Base-by-base conservation (phyloP, 73 alveolate species). In the Paramecium octaurelia region DNA sequence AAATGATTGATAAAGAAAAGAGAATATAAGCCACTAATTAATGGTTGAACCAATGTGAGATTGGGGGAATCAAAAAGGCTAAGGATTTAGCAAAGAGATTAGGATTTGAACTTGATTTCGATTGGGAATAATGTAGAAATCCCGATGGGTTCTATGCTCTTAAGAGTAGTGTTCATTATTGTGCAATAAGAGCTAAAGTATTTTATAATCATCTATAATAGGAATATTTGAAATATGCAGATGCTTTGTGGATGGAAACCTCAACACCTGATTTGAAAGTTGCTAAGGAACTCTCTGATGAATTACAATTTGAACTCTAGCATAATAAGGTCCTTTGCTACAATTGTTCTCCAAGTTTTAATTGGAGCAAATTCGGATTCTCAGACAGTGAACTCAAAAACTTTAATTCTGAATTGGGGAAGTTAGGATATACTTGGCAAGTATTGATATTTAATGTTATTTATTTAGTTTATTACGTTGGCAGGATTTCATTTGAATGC, bases 241-340 rank as follows among this genome's bases (percentile, higher is more conserved):
- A 97, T 94, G 71, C 96, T 89, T 76, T 96, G 6, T 97, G 99
- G 99, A 95, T 96, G 98, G 99, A 97, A 95, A 97, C 99, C n/a
- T 96, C 98, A 85, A 96, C 95, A 75, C 99, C 99, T 59, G 96
- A 95, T 87, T 92, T 97, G 43, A 85, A 93, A 48, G 97, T 93
- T 58, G 99, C 99, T 44, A 93, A 93, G 69, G 95, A 93, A 75
- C 97, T 97, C 86, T 97, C 99, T 76, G 96, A 95, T 35, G 97
- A 95, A 21, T 93, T 97, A 29, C 95, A 95, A 64, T 88, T 86
- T 16, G 88, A 83, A 29, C 86, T 88, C 42, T 96, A 97, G 40
- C 85, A 88, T 80, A 86, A 93, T 84, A 96, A 94, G 70, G 89
- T 97, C 95, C 94, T 97, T 8, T 92, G 97, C 24, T 97, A 97